Percentiles rank a stretch among this genome's conserved stretches.
phyloP scores from a whole-genome alignment of 495 filamentous ascomycete genomes.

The Aspergillus sclerotiicarbonarius region DNA sequence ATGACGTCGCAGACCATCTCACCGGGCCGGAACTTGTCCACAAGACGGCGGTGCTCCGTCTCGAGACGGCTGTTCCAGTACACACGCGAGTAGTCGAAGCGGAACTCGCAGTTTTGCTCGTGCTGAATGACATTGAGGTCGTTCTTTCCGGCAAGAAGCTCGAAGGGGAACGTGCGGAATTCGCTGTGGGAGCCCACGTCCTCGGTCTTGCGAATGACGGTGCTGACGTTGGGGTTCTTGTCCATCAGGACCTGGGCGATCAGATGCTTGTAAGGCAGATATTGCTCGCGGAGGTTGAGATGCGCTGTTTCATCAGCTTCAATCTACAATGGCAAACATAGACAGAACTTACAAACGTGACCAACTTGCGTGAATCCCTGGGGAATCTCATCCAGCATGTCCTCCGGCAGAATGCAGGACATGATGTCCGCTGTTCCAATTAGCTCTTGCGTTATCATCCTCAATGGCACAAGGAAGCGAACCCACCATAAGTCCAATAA shows the following conservation, averaged over 20 bases:
- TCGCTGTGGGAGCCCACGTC: constrained; percentile 79
- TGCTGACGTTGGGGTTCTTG: constrained; percentile 76
- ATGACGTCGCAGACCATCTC: constrained; percentile 96
- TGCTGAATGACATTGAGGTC: constrained; percentile 76
- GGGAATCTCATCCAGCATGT: constrained; percentile 70
- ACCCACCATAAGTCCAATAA: constrained; percentile 78
- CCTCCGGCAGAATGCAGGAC: constrained; percentile 67
- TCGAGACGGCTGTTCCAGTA: constrained; percentile 96
- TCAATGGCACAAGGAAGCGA: background rate
- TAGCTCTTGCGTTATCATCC: background rate
- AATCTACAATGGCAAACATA: background rate
- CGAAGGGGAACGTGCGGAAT: constrained; percentile 91
- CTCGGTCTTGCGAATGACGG: constrained; percentile 95
- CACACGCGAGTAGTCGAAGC: constrained; percentile 67
- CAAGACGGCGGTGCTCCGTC: constrained; percentile 80
- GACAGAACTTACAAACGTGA: constrained; percentile 66
- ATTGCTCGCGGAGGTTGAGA: constrained; percentile 81
- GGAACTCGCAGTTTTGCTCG: constrained; percentile 50
- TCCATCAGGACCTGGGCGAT: constrained; percentile 82
- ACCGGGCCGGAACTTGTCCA: constrained; percentile 72
- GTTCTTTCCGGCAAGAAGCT: constrained; percentile 77
- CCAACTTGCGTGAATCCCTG: constrained; percentile 81
- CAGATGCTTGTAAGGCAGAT: constrained; percentile 75
- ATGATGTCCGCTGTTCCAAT: constrained; percentile 71
- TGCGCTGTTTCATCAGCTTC: constrained; percentile 55